Conservation (phyloP, 345 rosid species). For the thale cress (Arabidopsis thaliana) region DNA sequence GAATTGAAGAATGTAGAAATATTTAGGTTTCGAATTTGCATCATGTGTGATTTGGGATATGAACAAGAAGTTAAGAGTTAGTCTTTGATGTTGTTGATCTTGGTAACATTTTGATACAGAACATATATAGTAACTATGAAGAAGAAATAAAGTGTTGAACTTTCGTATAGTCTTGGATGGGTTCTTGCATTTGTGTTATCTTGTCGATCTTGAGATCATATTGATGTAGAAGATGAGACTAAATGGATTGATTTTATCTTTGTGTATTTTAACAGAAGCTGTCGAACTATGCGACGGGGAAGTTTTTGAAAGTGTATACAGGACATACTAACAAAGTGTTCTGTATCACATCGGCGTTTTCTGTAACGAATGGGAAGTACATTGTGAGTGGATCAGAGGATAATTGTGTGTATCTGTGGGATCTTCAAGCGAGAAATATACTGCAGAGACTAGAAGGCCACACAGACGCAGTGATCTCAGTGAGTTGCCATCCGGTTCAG, state of each 20-base stretch:
- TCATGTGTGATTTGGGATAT: slow-evolving; percentile 1
- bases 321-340: slow-evolving; percentile 83
- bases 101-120: background rate
- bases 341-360: slow-evolving; percentile 90
- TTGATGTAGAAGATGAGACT: slow-evolving; percentile 4
- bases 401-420: slow-evolving; percentile 87
- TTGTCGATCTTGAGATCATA: background rate
- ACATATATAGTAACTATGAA: background rate
- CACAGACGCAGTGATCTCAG: slow-evolving; percentile 80
- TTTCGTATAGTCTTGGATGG: background rate
- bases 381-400: slow-evolving; percentile 98
- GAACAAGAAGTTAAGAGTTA: background rate
- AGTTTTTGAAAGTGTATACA: slow-evolving; percentile 78
- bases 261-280: slow-evolving; percentile 60
- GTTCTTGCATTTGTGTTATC: background rate
- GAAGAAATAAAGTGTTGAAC: background rate
- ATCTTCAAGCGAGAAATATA: slow-evolving; percentile 84
- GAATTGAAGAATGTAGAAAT: background rate
- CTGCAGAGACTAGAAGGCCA: slow-evolving; percentile 91
- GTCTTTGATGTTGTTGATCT: slow-evolving; percentile 7
- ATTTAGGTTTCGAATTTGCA: background rate
- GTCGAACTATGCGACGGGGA: slow-evolving; percentile 86
- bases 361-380: slow-evolving; percentile 90
- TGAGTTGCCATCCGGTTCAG: slow-evolving; percentile 76
- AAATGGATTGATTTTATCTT: slow-evolving; percentile 8